Base-by-base conservation (phyloP, 805 yeast species). In the Kluyveromyces siamensis region DNA sequence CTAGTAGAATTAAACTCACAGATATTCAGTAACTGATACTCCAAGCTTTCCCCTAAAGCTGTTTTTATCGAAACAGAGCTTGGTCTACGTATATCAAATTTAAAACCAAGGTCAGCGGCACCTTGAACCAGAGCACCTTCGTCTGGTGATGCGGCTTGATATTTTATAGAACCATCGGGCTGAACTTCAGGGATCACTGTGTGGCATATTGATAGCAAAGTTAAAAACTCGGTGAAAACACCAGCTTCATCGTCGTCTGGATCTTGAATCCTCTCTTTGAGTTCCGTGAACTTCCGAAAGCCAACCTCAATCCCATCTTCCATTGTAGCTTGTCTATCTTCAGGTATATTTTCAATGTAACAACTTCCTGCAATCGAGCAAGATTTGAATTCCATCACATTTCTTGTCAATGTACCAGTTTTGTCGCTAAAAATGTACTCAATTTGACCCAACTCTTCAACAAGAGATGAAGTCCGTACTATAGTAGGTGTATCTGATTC, bases 81-180 rank as follows among this genome's bases (percentile, higher is more conserved):
- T 6, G 99, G 99, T 44, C 81, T 81, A 70, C 99, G 84, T 43
- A 88, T 80, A 8, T 79, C 76, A 63, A 93, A 95, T 53, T 76
- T 81, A 63, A 84, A 93, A 0, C 97, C 98, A 43, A 91, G 70
- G 59, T 73, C 74, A 0, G 97, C 93, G 16, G 96, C 98, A 50
- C 99, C 99, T 58, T 90, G 89, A 2, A 93, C 99, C 52, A 93
- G 73, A 0, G 99, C 99, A 46, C 99, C 99, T 72, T 95, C 99
- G 70, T 93, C 99, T 0, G 99, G 99, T 0, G 98, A 90, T 0
- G 99, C 96, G 1, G 99, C 99, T 68, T 93, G 99, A 65, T 95
- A 93, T 64, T 87, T 90, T 53, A 93, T 82, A 2, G 74, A 56
- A 0, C 85, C 87, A 49, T 71, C 72, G 1, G 74, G 81, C 51